phyloP scores from a whole-genome alignment of 192 early-diverging fungal genomes.

The Umbelopsis sp. region DNA sequence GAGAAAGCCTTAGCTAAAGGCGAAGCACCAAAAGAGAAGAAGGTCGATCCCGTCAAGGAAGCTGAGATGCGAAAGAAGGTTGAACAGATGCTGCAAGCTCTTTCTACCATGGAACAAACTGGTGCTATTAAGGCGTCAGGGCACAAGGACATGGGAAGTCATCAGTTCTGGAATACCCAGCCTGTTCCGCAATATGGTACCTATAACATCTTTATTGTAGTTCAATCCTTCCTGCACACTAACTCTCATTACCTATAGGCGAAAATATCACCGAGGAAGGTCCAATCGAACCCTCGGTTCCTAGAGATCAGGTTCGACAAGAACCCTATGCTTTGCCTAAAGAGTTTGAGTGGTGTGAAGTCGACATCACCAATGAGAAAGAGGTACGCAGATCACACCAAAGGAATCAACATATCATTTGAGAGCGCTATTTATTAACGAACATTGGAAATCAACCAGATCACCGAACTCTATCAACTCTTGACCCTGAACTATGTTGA shows the following conservation, averaged over 20 bases:
- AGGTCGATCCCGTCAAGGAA: constrained; percentile 12
- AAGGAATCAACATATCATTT: too few relatives aligned
- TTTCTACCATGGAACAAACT: constrained; percentile 29
- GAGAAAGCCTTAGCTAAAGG: constrained; percentile 15
- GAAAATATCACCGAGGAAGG: constrained; percentile 77
- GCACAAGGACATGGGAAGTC: constrained; percentile 57
- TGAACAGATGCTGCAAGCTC: constrained; percentile 26
- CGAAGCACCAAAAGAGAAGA: background rate
- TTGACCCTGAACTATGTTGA: constrained; percentile 96
- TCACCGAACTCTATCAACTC: constrained; percentile 88
- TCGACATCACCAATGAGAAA: constrained; percentile 77
- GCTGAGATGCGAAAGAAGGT: constrained; percentile 26
- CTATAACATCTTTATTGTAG: background rate
- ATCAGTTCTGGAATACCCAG: constrained; percentile 98
- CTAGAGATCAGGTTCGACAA: constrained; percentile 74
- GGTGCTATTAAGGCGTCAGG: constrained; percentile 24
- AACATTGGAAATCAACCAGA: constrained; percentile 6
- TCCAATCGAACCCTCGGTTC: constrained; percentile 77
- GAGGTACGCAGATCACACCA: constrained; percentile 48
- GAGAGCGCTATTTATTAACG: too few relatives aligned
- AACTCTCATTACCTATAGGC: constrained; percentile 40
- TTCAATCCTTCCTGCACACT: background rate
- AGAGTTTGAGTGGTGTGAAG: constrained; percentile 85
- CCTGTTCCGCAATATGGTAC: constrained; percentile 84
- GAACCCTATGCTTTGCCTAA: constrained; percentile 86